Base-by-base conservation (phyloP, 148 eudicot genomes). In the Spergularia marina region DNA sequence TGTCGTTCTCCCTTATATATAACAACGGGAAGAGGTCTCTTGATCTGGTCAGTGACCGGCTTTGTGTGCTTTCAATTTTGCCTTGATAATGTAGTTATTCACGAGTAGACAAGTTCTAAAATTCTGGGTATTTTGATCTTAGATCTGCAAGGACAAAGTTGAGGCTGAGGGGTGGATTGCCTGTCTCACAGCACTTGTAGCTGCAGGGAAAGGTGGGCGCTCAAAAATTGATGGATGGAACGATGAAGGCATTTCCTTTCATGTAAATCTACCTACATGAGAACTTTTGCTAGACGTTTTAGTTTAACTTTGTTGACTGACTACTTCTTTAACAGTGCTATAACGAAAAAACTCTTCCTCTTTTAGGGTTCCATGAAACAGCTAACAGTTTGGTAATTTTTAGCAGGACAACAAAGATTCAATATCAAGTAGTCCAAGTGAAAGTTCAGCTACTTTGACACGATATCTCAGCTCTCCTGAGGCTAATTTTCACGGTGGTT, bases 91-190 rank as follows among this genome's bases (percentile, higher is more conserved):
- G 78, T 25, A 10, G 12, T 16, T 52, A 30, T 15, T 65, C 61
- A 30, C 20, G 21, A 65, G 63, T 72, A 69, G 21, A 51, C 53
- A 73, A 40, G 59, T 36, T 66, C 44, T 39, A 12, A 65, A 56
- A 25, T 13, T 9, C 39, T 17, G 6, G 70, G 12, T 62, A 12
- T 63, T 56, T 76, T 47, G 65, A 13, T 77, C 74, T 53, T 76
- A 95, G 98, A 95, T 95, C 79, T 95, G 98, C 82, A 95, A 95
- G 84, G 98, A 95, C 71, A 95, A 92, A 86, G 94, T 83, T 78
- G 98, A 95, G 87, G 92, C 92, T 18, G 96, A 95, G 87, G 90
- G 83, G 77, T 94, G 98, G 98, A 94, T 92, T 85, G 90, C 91
- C 47, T 94, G 98, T 68, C 97, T 94, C 41, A 92, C 88, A 81